Conservation (phyloP, 768 basidiomycete species). For the Tylopilus subfusipes region DNA sequence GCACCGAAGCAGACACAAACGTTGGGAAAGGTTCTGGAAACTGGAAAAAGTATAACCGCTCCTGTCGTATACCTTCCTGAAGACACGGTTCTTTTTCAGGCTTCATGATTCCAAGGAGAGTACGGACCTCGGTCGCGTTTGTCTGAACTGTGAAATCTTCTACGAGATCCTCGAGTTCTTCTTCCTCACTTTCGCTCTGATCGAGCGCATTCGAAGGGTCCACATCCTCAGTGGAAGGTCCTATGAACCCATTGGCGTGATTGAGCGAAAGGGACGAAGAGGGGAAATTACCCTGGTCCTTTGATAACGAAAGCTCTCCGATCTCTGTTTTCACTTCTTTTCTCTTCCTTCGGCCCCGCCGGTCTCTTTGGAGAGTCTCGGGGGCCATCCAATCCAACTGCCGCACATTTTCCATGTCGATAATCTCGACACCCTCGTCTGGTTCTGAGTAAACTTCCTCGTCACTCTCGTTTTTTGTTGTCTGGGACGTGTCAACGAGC, state of each 20-base stretch:
- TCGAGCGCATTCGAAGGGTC: constrained; percentile 60
- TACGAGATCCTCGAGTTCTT: constrained; percentile 74
- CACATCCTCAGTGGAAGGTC: constrained; percentile 16
- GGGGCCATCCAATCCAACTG: constrained; percentile 90
- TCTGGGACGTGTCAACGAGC: constrained; percentile 21
- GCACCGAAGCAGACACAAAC: constrained; percentile 45
- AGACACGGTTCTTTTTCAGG: not conserved
- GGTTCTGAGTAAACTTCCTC: constrained; percentile 81
- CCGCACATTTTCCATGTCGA: constrained; percentile 76
- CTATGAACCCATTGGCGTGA: constrained; percentile 3
- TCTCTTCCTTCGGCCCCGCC: constrained; percentile 34
- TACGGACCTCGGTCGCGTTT: constrained; percentile 38
- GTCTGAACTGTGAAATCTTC: constrained; percentile 58
- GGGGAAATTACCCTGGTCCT: constrained; percentile 32
- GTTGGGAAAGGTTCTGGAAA: constrained; percentile 84
- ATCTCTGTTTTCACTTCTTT: constrained; percentile 41
- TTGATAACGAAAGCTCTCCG: constrained; percentile 36
- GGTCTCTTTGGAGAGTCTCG: constrained; percentile 60
- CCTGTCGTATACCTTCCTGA: constrained; percentile 53
- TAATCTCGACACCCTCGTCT: constrained; percentile 82
- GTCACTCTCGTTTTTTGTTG: constrained; percentile 42
- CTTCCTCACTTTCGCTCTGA: constrained; percentile 73
- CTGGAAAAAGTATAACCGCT: constrained; percentile 83
- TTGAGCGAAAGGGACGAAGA: not conserved
- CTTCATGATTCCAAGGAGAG: not conserved